Conservation (phyloP, 805 yeast species). For the Cyberlindnera meyerae region DNA sequence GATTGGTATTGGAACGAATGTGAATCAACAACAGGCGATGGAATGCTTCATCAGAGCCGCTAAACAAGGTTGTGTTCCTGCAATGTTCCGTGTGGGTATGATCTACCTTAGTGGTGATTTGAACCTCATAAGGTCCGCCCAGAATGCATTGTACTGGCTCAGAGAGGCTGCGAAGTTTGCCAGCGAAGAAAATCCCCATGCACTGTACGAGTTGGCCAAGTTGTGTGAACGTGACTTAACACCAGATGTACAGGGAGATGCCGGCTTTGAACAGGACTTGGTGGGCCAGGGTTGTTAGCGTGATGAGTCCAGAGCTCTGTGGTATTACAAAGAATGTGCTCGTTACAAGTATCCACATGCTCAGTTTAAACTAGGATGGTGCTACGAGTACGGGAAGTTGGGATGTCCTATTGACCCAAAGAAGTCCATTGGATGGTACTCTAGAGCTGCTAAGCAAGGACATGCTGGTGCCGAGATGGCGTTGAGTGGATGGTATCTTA, state of each 20-base stretch:
- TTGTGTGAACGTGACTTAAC: constrained; percentile 45
- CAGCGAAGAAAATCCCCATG: constrained; percentile 44
- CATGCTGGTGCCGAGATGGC: constrained; percentile 69
- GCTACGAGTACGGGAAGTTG: constrained; percentile 65
- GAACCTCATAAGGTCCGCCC: constrained; percentile 34
- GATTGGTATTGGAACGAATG: constrained; percentile 50
- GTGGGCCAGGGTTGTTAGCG: constrained; percentile 27
- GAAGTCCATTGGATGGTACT: constrained; percentile 69
- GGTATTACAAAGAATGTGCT: constrained; percentile 55
- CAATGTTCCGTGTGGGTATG: constrained; percentile 75
- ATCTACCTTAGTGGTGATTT: constrained; percentile 47
- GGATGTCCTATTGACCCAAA: constrained; percentile 48
- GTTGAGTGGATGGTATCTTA: constrained; percentile 70
- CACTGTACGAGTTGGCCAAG: constrained; percentile 53
- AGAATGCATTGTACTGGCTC: constrained; percentile 47
- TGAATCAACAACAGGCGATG: constrained; percentile 44
- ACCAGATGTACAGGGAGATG: constrained; percentile 23
- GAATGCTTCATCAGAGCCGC: constrained; percentile 58
- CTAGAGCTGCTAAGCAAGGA: constrained; percentile 55
- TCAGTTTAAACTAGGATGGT: constrained; percentile 65
- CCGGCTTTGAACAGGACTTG: constrained; percentile 33
- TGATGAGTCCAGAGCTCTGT: constrained; percentile 40
- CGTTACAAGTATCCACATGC: constrained; percentile 58
- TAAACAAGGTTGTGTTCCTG: constrained; percentile 51
- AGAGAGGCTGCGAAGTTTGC: constrained; percentile 43